Base-by-base conservation (phyloP, 768 basidiomycete species). In the Dioszegia aurantiaca region DNA sequence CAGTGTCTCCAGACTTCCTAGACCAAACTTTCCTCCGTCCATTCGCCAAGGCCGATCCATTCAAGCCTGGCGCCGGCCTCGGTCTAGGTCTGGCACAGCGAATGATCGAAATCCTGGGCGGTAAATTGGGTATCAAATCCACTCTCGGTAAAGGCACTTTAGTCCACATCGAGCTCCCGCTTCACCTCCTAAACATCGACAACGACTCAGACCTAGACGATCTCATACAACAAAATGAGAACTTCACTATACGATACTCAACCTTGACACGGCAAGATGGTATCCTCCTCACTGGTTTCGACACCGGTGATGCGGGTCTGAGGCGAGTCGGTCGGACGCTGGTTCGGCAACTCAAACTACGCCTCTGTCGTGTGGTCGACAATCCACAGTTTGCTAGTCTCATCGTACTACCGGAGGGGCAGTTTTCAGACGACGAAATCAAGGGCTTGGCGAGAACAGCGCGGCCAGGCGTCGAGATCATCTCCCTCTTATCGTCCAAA, bases 81-180 rank as follows among this genome's bases (percentile, higher is more conserved):
- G 70, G 70, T 36, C 52, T 76, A 2, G 62, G 64, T 42, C 59
- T 76, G 3, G 70, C 72, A 16, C 67, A 72, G 26, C 55, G 74
- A 2, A 72, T 72, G 67, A 67, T 76, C 23, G 70, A 76, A 27
- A 52, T 76, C 3, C 65, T 76, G 11, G 74, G 72, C n/a, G 74
- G 74, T 2, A 70, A 65, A 40, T 36, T 76, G 4, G 67, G 68
- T 4, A 71, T 76, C 33, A 58, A 65, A 4, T 70, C 72, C 1
- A 59, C 65, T 3, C 48, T 60, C 1, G 60, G 63, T 24, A 63
- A 68, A 46, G 74, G 74, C 16, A 73, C 72, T 11, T 23, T 68
- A 21, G 70, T 69, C 19, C 65, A 70, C 19, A 53, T 76, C 40
- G 74, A 76, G 51, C 40, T 72, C 0, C 70, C 72, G 0, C 53